A percentile compares a stretch with the other conserved stretches of the same genome.
These are phyloP conservation scores for Nemania sp. DNA, from an alignment of 2,329 filamentous ascomycete genomes.

Conservation along the genomic window DNA sequence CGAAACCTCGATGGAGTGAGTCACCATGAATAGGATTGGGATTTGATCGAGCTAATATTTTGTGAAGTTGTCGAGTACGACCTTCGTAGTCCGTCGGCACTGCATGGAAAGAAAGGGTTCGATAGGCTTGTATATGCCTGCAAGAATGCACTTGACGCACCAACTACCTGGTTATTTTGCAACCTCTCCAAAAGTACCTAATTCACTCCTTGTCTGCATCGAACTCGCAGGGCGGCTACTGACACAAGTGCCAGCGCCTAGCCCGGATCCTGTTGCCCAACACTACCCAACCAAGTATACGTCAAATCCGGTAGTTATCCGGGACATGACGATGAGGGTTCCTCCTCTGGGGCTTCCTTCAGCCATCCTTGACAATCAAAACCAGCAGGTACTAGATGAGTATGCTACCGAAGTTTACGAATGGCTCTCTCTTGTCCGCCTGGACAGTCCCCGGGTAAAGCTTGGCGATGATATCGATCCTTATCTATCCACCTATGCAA, in stretches of 20 bases:
- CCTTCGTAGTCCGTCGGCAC: slow-evolving; percentile 74
- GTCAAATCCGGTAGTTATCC: slow-evolving; percentile 41
- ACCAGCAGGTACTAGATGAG: slow-evolving; percentile 62
- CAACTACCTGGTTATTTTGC: slow-evolving; percentile 78
- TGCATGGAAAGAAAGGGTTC: slow-evolving; percentile 82
- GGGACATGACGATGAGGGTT: slow-evolving; percentile 38
- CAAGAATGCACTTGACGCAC: slow-evolving; percentile 72
- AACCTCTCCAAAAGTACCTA: slow-evolving; percentile 63
- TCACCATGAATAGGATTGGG: slow-evolving; percentile 2
- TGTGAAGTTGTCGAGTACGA: slow-evolving; percentile 74
- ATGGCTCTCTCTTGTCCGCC: slow-evolving; percentile 71
- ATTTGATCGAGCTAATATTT: slow-evolving; percentile 34
- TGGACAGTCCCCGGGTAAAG: slow-evolving; percentile 67
- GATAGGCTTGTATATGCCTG: slow-evolving; percentile 78
- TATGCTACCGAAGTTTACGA: slow-evolving; percentile 69
- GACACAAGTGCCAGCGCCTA: slow-evolving; percentile 45
- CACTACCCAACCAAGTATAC: slow-evolving; percentile 51
- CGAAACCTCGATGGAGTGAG: slow-evolving; percentile 76
- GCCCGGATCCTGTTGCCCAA: slow-evolving; percentile 54
- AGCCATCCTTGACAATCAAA: slow-evolving; percentile 42
- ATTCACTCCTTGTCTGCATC: slow-evolving; percentile 19
- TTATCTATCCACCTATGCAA: slow-evolving; percentile 69
- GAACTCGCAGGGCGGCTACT: slow-evolving; percentile 4
- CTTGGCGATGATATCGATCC: slow-evolving; percentile 65
- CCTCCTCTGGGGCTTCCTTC: slow-evolving; percentile 42